These are phyloP conservation scores for Linum tenue DNA, from an alignment of 345 rosid species.

Conservation along the genomic window DNA sequence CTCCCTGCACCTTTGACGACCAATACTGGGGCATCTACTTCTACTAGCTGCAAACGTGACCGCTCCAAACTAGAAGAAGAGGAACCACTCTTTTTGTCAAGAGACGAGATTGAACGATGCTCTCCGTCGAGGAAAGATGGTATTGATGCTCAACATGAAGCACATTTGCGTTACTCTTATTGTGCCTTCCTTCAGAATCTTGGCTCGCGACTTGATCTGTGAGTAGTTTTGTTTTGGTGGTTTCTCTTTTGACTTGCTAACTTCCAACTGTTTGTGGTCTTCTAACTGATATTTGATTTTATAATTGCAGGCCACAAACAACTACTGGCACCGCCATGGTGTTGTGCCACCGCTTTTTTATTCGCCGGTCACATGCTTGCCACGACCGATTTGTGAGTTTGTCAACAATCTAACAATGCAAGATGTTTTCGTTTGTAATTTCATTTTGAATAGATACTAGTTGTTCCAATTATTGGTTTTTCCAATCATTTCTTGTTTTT, in stretches of 20 bases:
- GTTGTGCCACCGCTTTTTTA: conserved; percentile 68
- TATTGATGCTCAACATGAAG: conserved; percentile 53
- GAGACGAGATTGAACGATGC: conserved; percentile 60
- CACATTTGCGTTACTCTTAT: conserved; percentile 72
- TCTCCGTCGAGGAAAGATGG: conserved; percentile 86
- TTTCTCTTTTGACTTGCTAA: background rate
- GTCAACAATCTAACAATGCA: background rate
- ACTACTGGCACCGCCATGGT: conserved; percentile 75
- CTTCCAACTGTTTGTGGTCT: background rate
- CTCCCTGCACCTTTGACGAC: conserved; percentile 27
- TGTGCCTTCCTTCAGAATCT: conserved; percentile 66
- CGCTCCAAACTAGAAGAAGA: conserved; percentile 56
- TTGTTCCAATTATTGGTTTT: background rate
- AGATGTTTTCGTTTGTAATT: conserved; percentile 1
- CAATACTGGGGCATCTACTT: conserved; percentile 34
- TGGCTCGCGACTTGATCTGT: conserved; percentile 61
- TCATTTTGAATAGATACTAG: background rate
- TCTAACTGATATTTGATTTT: background rate
- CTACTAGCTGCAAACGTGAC: conserved; percentile 42
- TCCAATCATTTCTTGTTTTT: background rate
- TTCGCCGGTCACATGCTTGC: conserved; percentile 74
- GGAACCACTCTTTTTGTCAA: conserved; percentile 53
- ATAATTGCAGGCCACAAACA: conserved; percentile 57
- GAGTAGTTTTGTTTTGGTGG: conserved; percentile 14
- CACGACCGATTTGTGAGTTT: conserved; percentile 73